These are phyloP conservation scores for Didymellaceae sp. DNA, from an alignment of 2,329 filamentous ascomycete species.

Conservation along the genomic window DNA sequence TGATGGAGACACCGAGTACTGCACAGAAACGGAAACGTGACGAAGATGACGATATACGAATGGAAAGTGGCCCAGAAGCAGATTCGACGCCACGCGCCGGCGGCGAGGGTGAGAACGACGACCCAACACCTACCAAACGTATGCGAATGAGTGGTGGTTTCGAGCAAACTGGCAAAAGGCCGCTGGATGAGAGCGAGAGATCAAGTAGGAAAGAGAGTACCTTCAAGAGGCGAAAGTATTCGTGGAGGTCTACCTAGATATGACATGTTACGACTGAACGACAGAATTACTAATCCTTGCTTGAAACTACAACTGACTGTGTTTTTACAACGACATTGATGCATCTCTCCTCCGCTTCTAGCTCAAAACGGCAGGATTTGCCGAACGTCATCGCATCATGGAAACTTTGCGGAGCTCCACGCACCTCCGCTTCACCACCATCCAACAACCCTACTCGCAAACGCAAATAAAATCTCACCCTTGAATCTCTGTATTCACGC, in stretches of 20 bases:
- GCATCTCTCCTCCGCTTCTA: too few species aligned
- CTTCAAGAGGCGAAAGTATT: constrained; percentile 28
- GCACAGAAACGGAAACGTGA: constrained; percentile 45
- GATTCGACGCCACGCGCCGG: constrained; percentile 25
- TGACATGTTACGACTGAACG: not conserved
- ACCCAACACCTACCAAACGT: constrained; percentile 32
- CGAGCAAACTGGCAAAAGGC: constrained; percentile 31
- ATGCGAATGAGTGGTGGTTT: constrained; percentile 35
- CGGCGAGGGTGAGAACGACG: constrained; percentile 18
- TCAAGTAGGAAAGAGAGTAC: constrained; percentile 11
- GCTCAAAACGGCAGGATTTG: constrained; percentile 31
- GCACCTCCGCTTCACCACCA: constrained; percentile 12
- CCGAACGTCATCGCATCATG: constrained; percentile 45
- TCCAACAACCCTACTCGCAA: too few species aligned
- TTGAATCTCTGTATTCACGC: not conserved
- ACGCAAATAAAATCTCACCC: too few species aligned
- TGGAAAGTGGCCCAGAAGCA: constrained; percentile 24
- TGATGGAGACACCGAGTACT: constrained; percentile 43
- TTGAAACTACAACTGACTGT: not conserved
- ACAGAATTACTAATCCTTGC: not conserved
- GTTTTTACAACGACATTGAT: not conserved
- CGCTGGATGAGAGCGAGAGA: not conserved
- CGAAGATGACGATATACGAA: constrained; percentile 29
- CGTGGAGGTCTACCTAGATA: not conserved
- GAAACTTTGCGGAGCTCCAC: constrained; percentile 29